Evolutionary conservation across 306 rosid genomes (phyloP).

Genomic region (Morella rubra): DNA sequence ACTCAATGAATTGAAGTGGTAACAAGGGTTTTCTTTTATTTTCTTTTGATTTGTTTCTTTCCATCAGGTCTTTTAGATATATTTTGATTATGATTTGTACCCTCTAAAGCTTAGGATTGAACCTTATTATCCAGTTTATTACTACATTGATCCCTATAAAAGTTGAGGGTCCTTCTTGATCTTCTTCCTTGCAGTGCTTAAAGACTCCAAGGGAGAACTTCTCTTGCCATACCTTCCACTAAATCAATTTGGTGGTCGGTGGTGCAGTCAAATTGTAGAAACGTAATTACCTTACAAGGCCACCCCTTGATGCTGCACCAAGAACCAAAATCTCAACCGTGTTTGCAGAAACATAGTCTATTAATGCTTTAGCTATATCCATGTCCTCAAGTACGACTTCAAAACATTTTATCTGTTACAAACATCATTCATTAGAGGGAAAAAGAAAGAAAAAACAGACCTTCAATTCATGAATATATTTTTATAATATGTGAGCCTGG

Average conservation of each 20-base stretch:
- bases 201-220: too few species aligned
- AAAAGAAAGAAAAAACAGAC: background rate
- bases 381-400: slow-evolving; percentile 63
- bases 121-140: too few species aligned
- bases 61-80: too few species aligned
- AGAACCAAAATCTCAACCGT: slow-evolving; percentile 65
- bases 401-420: slow-evolving; percentile 62
- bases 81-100: background rate
- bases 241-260: background rate
- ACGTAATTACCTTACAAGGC: slow-evolving; percentile 55
- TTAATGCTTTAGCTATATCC: slow-evolving; percentile 63
- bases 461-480: too few species aligned
- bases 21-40: background rate
- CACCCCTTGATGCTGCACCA: slow-evolving; percentile 67
- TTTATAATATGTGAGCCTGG: background rate
- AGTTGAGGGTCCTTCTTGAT: too few species aligned
- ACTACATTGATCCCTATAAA: too few species aligned
- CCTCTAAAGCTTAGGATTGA: too few species aligned
- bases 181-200: too few species aligned
- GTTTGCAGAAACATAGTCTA: slow-evolving; percentile 38
- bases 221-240: too few species aligned
- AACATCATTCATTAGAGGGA: background rate
- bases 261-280: background rate
- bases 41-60: background rate
- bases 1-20: too few species aligned